A percentile compares a stretch with the other conserved stretches of the same genome.
phyloP scores from a whole-genome alignment of 352 stramenopile species.

The Pythium insidiosum region DNA sequence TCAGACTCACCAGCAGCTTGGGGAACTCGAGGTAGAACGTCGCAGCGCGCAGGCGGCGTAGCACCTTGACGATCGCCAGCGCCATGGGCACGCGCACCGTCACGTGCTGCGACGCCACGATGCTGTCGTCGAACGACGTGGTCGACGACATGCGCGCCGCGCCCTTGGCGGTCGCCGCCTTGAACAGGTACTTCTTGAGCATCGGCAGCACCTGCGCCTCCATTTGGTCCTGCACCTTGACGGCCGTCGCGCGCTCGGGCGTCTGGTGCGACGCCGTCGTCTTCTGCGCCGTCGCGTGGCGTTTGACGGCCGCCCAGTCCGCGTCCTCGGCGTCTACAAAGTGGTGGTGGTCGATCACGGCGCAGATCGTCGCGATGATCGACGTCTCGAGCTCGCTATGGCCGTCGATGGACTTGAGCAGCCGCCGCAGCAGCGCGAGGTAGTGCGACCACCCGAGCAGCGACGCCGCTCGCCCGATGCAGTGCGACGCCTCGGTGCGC shows the following conservation, averaged over 20 bases:
- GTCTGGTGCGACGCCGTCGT: constrained; percentile 2
- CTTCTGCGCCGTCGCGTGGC: neutral
- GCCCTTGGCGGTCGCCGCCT: constrained; percentile 81
- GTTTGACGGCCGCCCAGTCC: constrained; percentile 13
- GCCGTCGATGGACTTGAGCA: constrained; percentile 89
- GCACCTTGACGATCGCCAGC: constrained; percentile 95
- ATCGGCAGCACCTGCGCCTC: constrained; percentile 76
- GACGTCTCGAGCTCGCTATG: constrained; percentile 90
- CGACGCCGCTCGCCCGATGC: constrained; percentile 85
- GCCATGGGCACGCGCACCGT: constrained; percentile 90
- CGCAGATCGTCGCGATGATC: constrained; percentile 89
- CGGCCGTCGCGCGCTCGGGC: constrained; percentile 14
- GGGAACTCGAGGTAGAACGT: constrained; percentile 92
- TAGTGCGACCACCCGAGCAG: constrained; percentile 97
- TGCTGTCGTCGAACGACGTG: constrained; percentile 39
- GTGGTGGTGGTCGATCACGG: constrained; percentile 95
- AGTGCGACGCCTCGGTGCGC: constrained; percentile 90
- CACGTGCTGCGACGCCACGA: constrained; percentile 36
- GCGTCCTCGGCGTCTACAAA: constrained; percentile 55
- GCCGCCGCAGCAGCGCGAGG: constrained; percentile 82
- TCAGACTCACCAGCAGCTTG: constrained; percentile 89
- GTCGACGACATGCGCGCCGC: constrained; percentile 20
- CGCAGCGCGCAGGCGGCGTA: constrained; percentile 86
- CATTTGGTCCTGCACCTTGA: constrained; percentile 77
- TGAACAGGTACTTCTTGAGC: constrained; percentile 81